Conservation (phyloP, 1,284 basidiomycete species). For the Kwoniella shivajii region DNA sequence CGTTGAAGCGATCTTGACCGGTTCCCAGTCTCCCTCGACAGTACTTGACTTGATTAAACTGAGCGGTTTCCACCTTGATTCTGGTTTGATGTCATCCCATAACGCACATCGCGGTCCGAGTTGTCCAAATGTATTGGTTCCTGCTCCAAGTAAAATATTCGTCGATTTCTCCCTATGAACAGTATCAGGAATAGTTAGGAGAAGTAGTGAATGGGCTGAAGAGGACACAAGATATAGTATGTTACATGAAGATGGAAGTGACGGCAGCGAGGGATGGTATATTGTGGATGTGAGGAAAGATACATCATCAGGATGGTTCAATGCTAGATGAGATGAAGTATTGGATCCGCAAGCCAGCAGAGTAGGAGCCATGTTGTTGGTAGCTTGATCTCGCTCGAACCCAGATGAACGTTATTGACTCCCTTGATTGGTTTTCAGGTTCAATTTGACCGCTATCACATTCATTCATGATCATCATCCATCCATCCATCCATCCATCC, state of each 20-base stretch:
- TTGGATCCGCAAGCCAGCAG: constrained; percentile 73
- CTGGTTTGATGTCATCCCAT: constrained; percentile 27
- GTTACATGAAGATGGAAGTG: background rate
- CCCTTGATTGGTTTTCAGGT: no score
- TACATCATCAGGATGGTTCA: constrained; percentile 63
- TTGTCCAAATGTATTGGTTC: constrained; percentile 48
- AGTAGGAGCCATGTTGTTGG: constrained; percentile 13
- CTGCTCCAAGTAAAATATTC: constrained; percentile 40
- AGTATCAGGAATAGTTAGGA: constrained; percentile 13
- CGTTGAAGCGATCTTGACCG: constrained; percentile 61
- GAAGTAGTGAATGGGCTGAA: constrained; percentile 41
- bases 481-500: no score
- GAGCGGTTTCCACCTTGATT: constrained; percentile 33
- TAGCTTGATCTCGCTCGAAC: no score
- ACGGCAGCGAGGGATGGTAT: constrained; percentile 33
- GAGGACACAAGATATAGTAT: constrained; percentile 42
- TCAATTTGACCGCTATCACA: no score
- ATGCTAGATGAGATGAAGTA: constrained; percentile 71
- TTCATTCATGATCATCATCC: no score
- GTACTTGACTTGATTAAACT: constrained; percentile 18
- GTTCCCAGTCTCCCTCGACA: constrained; percentile 40
- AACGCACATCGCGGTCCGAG: constrained; percentile 41
- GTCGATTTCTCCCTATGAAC: background rate
- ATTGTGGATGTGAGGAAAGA: constrained; percentile 60
- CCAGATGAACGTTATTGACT: no score